These are phyloP conservation scores for Botrytis aclada DNA, from an alignment of 2,329 filamentous ascomycete genomes.

Conservation along the genomic window DNA sequence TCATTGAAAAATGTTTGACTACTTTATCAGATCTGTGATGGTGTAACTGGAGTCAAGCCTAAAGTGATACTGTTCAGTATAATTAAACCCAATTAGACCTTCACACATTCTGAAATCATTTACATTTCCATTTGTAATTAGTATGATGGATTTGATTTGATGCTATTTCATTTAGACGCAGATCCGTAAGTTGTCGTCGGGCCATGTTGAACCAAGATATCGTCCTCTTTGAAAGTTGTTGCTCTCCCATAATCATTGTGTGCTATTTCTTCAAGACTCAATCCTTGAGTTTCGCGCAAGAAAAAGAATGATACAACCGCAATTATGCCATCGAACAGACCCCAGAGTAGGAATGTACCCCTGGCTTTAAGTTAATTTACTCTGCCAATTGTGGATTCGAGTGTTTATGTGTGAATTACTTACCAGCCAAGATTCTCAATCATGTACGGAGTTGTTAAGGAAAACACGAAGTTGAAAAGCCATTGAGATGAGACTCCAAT, in stretches of 20 bases:
- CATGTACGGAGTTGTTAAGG: neutral
- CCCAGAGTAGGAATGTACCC: neutral
- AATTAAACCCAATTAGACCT: neutral
- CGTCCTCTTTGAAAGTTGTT: neutral
- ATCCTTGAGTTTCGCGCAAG: neutral
- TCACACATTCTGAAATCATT: neutral
- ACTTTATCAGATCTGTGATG: neutral
- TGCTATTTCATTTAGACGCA: neutral
- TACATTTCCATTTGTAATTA: neutral
- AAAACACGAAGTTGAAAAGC: neutral
- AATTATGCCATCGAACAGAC: neutral
- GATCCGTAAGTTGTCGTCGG: neutral
- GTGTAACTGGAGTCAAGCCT: neutral
- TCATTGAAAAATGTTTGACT: neutral
- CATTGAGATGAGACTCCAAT: neutral
- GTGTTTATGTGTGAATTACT: neutral
- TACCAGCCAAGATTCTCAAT: neutral
- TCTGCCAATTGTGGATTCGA: neutral
- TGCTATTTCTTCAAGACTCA: neutral
- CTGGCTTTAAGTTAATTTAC: neutral
- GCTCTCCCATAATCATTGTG: neutral
- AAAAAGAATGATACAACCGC: neutral
- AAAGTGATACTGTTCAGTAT: neutral
- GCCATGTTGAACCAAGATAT: neutral
- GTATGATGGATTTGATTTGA: neutral